These are phyloP conservation scores for Cystobasidium slooffiae DNA, from an alignment of 1,284 basidiomycete genomes.

Conservation along the genomic window DNA sequence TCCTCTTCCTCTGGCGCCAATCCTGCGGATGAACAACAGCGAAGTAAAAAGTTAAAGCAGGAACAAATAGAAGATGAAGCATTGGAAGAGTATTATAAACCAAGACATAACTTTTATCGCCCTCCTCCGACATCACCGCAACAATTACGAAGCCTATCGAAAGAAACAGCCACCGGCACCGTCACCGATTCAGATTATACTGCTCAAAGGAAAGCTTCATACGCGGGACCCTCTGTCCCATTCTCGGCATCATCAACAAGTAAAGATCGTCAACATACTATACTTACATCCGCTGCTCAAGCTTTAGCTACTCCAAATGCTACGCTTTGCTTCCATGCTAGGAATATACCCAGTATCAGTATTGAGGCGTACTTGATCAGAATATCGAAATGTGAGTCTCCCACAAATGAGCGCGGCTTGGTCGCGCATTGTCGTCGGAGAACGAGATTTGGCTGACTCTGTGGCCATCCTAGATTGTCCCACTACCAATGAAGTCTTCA, in stretches of 20 bases:
- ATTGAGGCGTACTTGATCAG: conserved; percentile 93
- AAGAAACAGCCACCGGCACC: background rate
- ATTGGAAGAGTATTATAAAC: conserved; percentile 21
- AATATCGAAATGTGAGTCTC: conserved; percentile 76
- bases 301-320: conserved; percentile 43
- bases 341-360: conserved; percentile 91
- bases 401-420: no score
- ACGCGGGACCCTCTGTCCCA: no score
- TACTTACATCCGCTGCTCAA: conserved; percentile 28
- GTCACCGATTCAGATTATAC: background rate
- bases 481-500: conserved; percentile 96
- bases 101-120: conserved; percentile 16
- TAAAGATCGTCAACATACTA: background rate
- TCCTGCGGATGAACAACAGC: background rate
- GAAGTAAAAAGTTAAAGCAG: background rate
- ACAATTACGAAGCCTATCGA: background rate
- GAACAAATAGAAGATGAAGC: background rate
- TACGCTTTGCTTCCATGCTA: conserved; percentile 64
- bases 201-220: background rate
- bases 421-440: no score
- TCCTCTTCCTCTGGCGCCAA: background rate
- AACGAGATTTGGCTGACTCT: no score
- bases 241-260: no score
- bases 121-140: background rate
- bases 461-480: no score